Evolutionary conservation across 768 basidiomycete species (phyloP), one percentile per base, ranked within the genome.

Genomic region (Leccinellum albellum): DNA sequence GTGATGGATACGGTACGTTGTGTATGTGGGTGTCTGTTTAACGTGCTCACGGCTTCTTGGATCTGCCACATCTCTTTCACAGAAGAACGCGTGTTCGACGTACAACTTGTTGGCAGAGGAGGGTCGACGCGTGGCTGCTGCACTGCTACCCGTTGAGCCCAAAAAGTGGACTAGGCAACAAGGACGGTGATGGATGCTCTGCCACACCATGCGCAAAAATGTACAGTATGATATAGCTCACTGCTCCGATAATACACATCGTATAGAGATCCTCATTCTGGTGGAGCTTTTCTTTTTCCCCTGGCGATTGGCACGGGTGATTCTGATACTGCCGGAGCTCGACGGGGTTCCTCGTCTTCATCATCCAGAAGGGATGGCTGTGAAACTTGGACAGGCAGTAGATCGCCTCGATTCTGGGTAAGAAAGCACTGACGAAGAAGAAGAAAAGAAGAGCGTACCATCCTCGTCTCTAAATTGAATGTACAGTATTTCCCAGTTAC

Each of bases 71-170:
- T 20, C 0, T 35, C 13, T 0, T 45, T 12, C 29, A 29, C 31
- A 90, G 94, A 78, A 91, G 66, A 97, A 95, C 68, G 96, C 95
- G 17, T 94, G 92, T 64, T 88, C 95, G 26, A 98, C 96, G 0
- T 99, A 94, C 73, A 98, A 99, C 71, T 70, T 99, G 23, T 79
- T 99, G 47, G 74, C 88, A 0, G 96, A 99, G 70, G 96, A 99
- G 74, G 96, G 96, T 7, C 79, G 96, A 52, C 86, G 89, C 24
- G 92, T 98, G 13, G 91, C 94, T 40, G 94, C 91, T 14, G 95
- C 94, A 2, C 72, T 97, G n/a, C 77, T 95, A 20, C 94, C 94
- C 4, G 61, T 86, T 17, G 72, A 75, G 7, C 78, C 79, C 44
- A 76, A 75, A 32, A 45, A 71, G n/a, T 89, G 87, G 89, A 70